These are phyloP conservation scores for Dendrocalamus latiflorus DNA, from an alignment of 202 grass and related monocot genomes.

Conservation along the genomic window DNA sequence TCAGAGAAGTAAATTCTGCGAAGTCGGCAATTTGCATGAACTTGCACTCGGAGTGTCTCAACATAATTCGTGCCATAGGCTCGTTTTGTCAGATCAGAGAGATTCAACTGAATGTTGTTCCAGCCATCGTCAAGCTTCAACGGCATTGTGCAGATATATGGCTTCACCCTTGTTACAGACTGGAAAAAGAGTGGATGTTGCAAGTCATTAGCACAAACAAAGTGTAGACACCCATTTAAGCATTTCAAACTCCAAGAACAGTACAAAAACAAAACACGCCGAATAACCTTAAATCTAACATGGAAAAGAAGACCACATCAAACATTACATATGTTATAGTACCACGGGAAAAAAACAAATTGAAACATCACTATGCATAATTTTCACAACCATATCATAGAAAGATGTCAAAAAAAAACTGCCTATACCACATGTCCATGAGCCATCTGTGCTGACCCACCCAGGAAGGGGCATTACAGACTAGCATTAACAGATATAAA, in stretches of 20 bases:
- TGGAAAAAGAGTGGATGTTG: not conserved
- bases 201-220: not conserved
- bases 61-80: slow-evolving; percentile 93
- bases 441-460: not conserved
- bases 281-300: not conserved
- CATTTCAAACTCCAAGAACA: not conserved
- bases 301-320: not conserved
- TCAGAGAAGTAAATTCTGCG: slow-evolving; percentile 82
- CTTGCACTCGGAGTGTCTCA: slow-evolving; percentile 81
- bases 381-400: not conserved
- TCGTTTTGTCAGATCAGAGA: slow-evolving; percentile 66
- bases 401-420: not conserved
- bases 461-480: not conserved
- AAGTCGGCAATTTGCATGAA: slow-evolving; percentile 87
- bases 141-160: slow-evolving; percentile 93
- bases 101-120: slow-evolving; percentile 93
- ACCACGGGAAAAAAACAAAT: not conserved
- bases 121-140: slow-evolving; percentile 77
- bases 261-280: not conserved
- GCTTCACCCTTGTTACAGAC: slow-evolving; percentile 84
- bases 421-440: not conserved
- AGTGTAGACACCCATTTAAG: not conserved
- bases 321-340: not conserved
- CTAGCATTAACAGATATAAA: not conserved
- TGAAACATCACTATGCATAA: not conserved